Base-by-base conservation (phyloP, 805 yeast genomes). In the Lipomyces orientalis region DNA sequence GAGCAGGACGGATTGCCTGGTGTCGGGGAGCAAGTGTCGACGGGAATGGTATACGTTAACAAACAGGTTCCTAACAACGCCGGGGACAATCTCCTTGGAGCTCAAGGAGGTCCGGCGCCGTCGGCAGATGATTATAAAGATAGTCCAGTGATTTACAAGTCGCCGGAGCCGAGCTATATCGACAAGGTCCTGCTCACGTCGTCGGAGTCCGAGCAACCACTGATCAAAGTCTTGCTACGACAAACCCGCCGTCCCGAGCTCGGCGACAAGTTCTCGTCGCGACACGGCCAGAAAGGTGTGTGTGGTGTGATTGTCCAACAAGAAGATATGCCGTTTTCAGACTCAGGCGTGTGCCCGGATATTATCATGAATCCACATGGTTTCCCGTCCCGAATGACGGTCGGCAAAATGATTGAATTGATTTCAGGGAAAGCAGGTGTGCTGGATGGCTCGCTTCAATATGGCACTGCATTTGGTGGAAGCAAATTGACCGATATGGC, bases 341-440 rank as follows among this genome's bases (percentile, higher is more conserved):
- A 95, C 74, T 86, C 88, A 66, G 99, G 99, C 77, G 86, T 95
- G 33, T 83, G 87, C 2, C 99, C 99, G 0, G 99, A 94, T 81
- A 93, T 94, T 72, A 94, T 94, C 76, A 94, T 94, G 98, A 94
- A 94, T 77, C 99, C 99, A 1, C 99, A 94, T 79, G 99, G 98
- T 82, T 95, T 94, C 89, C 99, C 99, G 70, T 94, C 98, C 46
- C 97, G 99, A 86, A 95, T 95, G 99, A 95, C 99, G 52, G 98
- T 95, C 22, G 99, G 99, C 67, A 95, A 95, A 80, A 94, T 95
- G 98, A 87, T 95, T 73, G 99, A 95, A 79, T 84, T 94, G 70
- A 90, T 95, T 31, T 90, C 97, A 39, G 99, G 99, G 73, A 95
- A 95, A 77, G 99, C 98, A 0, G 99, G 99, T 78, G 98, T 95